These are phyloP conservation scores for Penicillium parvum DNA, from an alignment of 495 filamentous ascomycete genomes.

Conservation along the genomic window DNA sequence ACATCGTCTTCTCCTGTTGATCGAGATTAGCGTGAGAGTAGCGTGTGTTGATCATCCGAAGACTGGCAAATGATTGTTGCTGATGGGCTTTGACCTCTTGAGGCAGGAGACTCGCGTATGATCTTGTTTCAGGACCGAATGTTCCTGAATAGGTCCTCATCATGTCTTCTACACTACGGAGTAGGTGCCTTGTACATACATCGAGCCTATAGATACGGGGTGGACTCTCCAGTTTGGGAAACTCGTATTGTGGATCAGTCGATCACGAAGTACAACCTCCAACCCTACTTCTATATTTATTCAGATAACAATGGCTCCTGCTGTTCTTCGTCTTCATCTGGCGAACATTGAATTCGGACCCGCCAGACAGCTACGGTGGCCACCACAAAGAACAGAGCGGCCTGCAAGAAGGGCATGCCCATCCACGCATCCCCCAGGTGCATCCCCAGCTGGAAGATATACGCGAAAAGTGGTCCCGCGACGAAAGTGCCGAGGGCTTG, in stretches of 20 bases:
- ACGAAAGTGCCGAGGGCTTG: constrained; percentile 28
- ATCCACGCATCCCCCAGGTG: constrained; percentile 32
- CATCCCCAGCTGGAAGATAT: constrained; percentile 35
- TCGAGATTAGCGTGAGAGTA: too few relatives aligned
- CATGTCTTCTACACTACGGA: too few relatives aligned
- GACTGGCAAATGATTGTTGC: background rate
- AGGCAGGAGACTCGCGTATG: too few relatives aligned
- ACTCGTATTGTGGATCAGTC: background rate
- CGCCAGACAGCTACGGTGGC: constrained; percentile 15
- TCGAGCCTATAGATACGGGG: too few relatives aligned
- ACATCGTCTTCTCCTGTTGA: too few relatives aligned
- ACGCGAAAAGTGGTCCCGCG: constrained; percentile 33
- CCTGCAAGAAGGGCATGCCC: constrained; percentile 31
- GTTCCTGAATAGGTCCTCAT: too few relatives aligned
- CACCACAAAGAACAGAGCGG: constrained; percentile 14
- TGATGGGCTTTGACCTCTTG: too few relatives aligned
- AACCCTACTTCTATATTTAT: background rate
- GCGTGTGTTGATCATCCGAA: constrained; percentile 17
- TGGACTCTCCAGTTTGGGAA: background rate
- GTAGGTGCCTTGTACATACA: too few relatives aligned
- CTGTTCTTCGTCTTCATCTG: constrained; percentile 7
- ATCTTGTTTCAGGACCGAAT: too few relatives aligned
- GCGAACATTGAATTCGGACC: constrained; percentile 6
- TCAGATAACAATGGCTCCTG: constrained; percentile 6
- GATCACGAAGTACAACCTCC: too few relatives aligned